Conservation (phyloP, 495 filamentous ascomycete genomes). For the Elasticomyces elasticus region DNA sequence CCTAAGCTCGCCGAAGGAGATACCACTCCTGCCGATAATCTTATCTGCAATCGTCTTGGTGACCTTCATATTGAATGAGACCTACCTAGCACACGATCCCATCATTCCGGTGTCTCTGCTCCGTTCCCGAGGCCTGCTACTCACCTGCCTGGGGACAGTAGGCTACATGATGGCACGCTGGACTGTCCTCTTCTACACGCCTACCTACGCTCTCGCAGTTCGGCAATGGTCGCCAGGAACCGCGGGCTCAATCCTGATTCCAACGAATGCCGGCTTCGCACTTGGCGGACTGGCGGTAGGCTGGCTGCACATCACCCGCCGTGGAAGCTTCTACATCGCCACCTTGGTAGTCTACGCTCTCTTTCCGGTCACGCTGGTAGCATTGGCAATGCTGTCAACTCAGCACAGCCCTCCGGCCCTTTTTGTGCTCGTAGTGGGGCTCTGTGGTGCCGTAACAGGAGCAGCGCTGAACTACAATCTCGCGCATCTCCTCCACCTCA, state of each 20-base stretch:
- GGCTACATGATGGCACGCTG: slow-evolving; percentile 68
- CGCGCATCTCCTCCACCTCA: slow-evolving; percentile 64
- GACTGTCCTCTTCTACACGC: slow-evolving; percentile 67
- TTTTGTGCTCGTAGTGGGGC: slow-evolving; percentile 48
- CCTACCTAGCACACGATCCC: slow-evolving; percentile 46
- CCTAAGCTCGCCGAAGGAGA: slow-evolving; percentile 46
- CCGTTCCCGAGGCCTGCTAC: slow-evolving; percentile 49
- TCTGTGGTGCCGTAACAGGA: slow-evolving; percentile 60
- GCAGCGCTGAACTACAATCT: slow-evolving; percentile 67
- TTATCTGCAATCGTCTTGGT: slow-evolving; percentile 43
- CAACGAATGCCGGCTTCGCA: slow-evolving; percentile 67
- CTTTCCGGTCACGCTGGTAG: slow-evolving; percentile 43
- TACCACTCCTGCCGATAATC: slow-evolving; percentile 48
- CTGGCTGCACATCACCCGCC: slow-evolving; percentile 56
- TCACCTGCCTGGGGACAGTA: slow-evolving; percentile 59
- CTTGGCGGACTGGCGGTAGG: slow-evolving; percentile 59
- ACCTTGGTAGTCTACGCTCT: slow-evolving; percentile 44
- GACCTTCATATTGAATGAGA: slow-evolving; percentile 54
- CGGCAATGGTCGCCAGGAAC: slow-evolving; percentile 52
- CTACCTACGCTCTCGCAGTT: slow-evolving; percentile 63
- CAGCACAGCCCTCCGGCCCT: slow-evolving; percentile 34
- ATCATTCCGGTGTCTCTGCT: slow-evolving; percentile 61
- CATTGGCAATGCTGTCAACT: slow-evolving; percentile 43
- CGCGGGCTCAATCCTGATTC: slow-evolving; percentile 61
- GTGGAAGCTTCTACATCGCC: slow-evolving; percentile 55